phyloP scores from a whole-genome alignment of 1,139 yeast species.

The Diutina pseudorugosa region DNA sequence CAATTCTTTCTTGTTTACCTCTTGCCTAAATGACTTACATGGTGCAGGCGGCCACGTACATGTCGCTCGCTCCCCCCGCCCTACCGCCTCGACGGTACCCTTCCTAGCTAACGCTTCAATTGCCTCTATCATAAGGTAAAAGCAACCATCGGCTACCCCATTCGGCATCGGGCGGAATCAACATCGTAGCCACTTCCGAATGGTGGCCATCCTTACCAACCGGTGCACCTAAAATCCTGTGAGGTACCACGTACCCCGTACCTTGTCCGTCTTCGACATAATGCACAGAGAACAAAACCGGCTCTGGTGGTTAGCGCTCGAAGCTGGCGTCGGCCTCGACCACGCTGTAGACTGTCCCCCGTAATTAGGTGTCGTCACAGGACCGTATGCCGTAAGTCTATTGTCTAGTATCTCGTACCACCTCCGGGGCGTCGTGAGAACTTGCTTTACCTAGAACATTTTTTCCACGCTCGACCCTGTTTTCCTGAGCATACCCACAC shows the following conservation, averaged over 20 bases:
- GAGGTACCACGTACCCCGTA: not conserved
- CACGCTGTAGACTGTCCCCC: not conserved
- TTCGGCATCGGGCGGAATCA: not conserved
- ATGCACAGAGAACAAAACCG: not conserved
- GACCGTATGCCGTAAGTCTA: not conserved
- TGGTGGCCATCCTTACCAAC: too few species aligned
- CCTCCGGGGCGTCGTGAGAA: not conserved
- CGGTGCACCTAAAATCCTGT: too few species aligned
- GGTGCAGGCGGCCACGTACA: not conserved
- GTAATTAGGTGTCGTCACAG: not conserved
- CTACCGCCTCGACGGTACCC: not conserved
- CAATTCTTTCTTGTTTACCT: not conserved
- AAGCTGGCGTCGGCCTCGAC: too few species aligned
- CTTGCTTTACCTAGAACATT: not conserved
- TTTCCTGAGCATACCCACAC: not conserved
- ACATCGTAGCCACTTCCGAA: not conserved
- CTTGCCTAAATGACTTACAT: not conserved
- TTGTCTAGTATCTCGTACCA: not conserved
- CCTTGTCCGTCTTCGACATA: not conserved
- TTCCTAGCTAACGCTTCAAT: not conserved
- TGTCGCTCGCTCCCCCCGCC: not conserved
- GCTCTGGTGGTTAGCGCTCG: not conserved
- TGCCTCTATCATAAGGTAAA: not conserved
- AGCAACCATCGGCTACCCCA: not conserved
- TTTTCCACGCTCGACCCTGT: not conserved